Conservation (phyloP, 2,329 filamentous ascomycete genomes). For the Pezicula carpinea region DNA sequence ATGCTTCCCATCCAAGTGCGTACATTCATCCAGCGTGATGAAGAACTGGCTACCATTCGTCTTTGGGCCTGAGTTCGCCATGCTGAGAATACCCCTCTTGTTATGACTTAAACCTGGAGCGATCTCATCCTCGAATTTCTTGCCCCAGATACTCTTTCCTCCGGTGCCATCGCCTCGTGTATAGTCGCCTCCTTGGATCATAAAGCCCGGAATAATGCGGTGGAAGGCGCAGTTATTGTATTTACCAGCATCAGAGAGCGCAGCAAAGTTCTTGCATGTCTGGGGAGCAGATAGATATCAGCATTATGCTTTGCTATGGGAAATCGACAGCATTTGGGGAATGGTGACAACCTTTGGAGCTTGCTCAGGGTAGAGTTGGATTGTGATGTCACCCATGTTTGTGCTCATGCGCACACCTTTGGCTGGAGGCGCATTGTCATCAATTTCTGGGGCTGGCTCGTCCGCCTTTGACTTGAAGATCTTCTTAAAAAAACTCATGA, state of each 20-base stretch:
- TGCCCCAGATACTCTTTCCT: conserved; percentile 71
- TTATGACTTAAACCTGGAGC: conserved; percentile 71
- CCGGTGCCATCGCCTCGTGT: conserved; percentile 54
- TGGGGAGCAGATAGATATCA: conserved; percentile 49
- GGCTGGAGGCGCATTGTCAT: background rate
- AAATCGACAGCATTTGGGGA: background rate
- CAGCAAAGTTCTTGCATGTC: conserved; percentile 79
- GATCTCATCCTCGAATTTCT: conserved; percentile 90
- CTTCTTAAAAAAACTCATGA: conserved; percentile 4
- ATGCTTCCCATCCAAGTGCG: conserved; percentile 84
- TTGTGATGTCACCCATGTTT: conserved; percentile 3
- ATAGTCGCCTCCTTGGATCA: conserved; percentile 84
- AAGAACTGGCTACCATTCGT: conserved; percentile 95
- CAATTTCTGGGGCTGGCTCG: background rate
- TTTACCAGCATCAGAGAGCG: conserved; percentile 72
- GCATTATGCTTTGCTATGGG: background rate
- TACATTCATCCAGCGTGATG: conserved; percentile 79
- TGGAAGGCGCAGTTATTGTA: conserved; percentile 93
- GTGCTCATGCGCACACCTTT: background rate
- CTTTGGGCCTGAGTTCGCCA: conserved; percentile 90
- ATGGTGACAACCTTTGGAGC: conserved; percentile 3
- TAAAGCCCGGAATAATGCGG: conserved; percentile 86
- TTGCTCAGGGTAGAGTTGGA: conserved; percentile 1
- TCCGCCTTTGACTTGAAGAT: conserved; percentile 2
- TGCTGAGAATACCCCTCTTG: conserved; percentile 71